Evolutionary conservation across 2,329 filamentous ascomycete species (phyloP).

Genomic region (Ophiostoma quercus): DNA sequence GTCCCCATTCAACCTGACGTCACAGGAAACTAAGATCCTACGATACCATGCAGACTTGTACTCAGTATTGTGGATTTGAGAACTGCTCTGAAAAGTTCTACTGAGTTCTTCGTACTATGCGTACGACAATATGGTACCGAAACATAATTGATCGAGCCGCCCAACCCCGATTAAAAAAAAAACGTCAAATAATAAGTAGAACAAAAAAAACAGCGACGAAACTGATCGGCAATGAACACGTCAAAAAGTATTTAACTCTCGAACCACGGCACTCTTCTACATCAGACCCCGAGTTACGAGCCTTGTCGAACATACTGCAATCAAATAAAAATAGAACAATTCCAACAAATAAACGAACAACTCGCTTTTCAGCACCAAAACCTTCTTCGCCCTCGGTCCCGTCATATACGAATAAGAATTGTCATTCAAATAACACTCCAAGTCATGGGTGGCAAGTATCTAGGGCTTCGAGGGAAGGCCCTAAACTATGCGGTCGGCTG

Average conservation of each 20-base stretch:
- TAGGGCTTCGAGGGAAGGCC: conserved; percentile 59
- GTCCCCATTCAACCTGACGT: not conserved
- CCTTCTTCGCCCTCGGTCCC: too few species aligned
- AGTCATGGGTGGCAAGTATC: conserved; percentile 38
- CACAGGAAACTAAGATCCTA: not conserved
- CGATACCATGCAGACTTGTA: not conserved
- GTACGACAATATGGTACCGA: too few species aligned
- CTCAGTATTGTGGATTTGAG: too few species aligned
- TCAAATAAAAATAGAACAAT: too few species aligned
- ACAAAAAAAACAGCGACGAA: not conserved
- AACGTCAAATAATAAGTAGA: not conserved
- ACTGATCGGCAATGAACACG: not conserved
- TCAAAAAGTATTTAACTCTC: not conserved
- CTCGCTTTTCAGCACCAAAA: too few species aligned
- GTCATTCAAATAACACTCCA: not conserved
- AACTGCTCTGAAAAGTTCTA: too few species aligned
- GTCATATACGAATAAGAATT: too few species aligned
- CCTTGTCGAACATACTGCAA: too few species aligned
- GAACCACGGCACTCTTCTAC: not conserved
- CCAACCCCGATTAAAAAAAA: not conserved
- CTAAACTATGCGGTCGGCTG: conserved; percentile 65
- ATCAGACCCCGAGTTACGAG: not conserved
- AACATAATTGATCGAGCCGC: not conserved
- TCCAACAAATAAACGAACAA: too few species aligned
- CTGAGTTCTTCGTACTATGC: too few species aligned